Conservation (phyloP, 2,329 filamentous ascomycete genomes). For the Apiospora phragmitis region DNA sequence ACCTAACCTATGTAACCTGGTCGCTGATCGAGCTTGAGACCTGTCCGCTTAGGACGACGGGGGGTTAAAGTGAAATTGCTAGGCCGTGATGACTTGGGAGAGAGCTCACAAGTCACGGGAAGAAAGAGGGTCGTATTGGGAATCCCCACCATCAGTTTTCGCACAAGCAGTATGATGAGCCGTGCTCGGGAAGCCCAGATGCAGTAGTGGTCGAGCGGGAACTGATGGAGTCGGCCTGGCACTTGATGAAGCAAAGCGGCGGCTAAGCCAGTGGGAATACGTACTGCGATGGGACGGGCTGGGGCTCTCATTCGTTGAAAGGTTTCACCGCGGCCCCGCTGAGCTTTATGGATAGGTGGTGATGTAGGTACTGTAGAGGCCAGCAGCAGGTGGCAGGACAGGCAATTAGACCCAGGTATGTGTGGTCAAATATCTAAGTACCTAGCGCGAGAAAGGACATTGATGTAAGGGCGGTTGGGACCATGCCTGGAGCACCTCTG, state of each 20-base stretch:
- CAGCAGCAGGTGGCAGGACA: conserved; percentile 5
- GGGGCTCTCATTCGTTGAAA: conserved; percentile 41
- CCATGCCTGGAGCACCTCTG: background rate
- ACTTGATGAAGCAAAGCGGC: conserved; percentile 38
- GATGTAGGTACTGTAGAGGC: background rate
- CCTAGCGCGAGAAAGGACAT: background rate
- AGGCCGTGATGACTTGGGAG: conserved; percentile 28
- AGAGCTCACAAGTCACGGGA: conserved; percentile 22
- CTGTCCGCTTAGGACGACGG: background rate
- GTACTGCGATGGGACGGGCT: conserved; percentile 27
- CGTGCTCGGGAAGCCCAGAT: conserved; percentile 31
- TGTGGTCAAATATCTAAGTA: background rate
- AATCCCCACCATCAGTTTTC: conserved; percentile 38
- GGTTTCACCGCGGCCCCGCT: conserved; percentile 23
- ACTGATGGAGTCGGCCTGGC: conserved; percentile 38
- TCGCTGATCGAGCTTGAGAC: conserved; percentile 7
- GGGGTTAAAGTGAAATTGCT: conserved; percentile 27
- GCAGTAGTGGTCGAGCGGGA: conserved; percentile 35
- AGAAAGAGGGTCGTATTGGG: conserved; percentile 33
- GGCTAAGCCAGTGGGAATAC: conserved; percentile 16
- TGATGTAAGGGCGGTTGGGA: background rate
- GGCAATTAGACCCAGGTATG: background rate
- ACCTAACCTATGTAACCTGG: conserved; percentile 4
- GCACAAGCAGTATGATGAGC: conserved; percentile 40
- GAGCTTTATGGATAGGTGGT: conserved; percentile 23